Evolutionary conservation across 202 grass and related monocot species (phyloP), one percentile per base, ranked within the genome.

Genomic region (Zoysia matrella): DNA sequence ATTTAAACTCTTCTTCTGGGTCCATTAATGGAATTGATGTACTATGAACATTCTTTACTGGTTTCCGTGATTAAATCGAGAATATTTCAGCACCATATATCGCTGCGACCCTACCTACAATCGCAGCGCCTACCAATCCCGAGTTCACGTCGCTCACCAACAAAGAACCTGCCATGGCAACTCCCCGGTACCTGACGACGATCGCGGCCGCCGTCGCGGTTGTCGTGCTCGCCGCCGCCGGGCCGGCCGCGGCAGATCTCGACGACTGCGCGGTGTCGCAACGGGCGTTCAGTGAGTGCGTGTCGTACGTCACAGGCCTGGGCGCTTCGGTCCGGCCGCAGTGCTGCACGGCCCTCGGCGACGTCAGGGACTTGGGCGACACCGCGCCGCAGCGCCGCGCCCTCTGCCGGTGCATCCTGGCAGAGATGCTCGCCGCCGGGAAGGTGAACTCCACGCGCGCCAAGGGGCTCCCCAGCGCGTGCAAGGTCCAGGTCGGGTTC

Each of bases 201-300:
- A 18, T 47, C 11, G 0, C 1, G 15, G 22, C 54, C n/a, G 6
- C 11, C 54, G 2, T 68, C 49, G 0, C 43, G 44, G 0, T 30
- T 14, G 65, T 48, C 50, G 36, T 56, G 11, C 10, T 50, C 45
- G n/a, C 11, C 46, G 16, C 18, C 58, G 83, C 52, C 2, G 42
- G 7, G 30, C 30, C 10, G 30, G 56, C 66, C 16, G 73, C 61
- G 36, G 47, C 4, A 12, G 8, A 47, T 42, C 5, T 52, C 58
- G 45, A 56, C 73, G 79, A 58, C 44, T 83, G 85, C 51, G 7
- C 30, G 40, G 1, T 53, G 2, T 64, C 86, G 41, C 60, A 75
- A 81, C 79, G 57, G 69, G 61, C 80, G 9, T 88, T 88, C 76
- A 50, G 81, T 55, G 81, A 88, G 12, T 84, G 86, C 86, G 68